These are phyloP conservation scores for Heracleum sosnowskyi DNA, from an alignment of 129 eudicot genomes.

Conservation along the genomic window DNA sequence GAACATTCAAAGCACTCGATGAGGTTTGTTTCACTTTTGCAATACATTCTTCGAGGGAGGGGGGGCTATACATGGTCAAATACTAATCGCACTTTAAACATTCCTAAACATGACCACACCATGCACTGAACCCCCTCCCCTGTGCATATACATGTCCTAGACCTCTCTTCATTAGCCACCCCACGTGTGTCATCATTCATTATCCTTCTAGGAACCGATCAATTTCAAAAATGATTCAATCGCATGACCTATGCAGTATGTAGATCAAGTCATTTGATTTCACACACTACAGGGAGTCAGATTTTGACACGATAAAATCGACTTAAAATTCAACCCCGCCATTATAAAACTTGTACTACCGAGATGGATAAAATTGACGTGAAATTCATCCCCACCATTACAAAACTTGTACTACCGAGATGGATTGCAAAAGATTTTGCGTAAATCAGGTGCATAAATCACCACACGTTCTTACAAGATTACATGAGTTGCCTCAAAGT, in stretches of 20 bases:
- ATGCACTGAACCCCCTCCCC: neutral
- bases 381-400: neutral
- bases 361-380: neutral
- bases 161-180: neutral
- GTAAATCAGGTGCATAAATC: neutral
- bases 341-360: neutral
- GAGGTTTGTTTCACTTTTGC: neutral
- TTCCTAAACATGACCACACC: conserved; percentile 8
- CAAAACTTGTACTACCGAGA: neutral
- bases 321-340: neutral
- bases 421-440: neutral
- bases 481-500: neutral
- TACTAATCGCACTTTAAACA: neutral
- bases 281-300: neutral
- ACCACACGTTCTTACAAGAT: neutral
- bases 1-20: neutral
- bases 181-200: neutral
- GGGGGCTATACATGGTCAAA: conserved; percentile 4
- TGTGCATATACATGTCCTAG: neutral
- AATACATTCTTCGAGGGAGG: neutral
- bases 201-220: neutral
- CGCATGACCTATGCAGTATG: neutral
- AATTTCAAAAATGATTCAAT: neutral
- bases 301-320: neutral
- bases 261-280: neutral